Base-by-base conservation (phyloP, 371 early-diverging fungal species). In the Mucor saturninus region DNA sequence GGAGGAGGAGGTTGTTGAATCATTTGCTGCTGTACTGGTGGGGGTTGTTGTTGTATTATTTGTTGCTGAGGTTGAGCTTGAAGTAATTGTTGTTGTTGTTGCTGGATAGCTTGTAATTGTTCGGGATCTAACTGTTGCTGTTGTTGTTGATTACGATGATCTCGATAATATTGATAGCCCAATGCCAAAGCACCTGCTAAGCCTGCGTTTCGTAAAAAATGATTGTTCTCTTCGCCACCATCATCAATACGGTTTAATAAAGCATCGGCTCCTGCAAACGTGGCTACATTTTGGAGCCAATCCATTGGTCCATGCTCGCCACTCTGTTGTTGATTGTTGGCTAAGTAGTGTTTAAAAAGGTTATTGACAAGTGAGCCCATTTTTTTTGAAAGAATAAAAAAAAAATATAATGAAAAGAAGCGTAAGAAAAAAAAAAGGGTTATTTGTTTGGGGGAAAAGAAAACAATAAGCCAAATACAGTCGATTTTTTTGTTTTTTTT, bases 131-230 rank as follows among this genome's bases (percentile, higher is more conserved):
- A 26, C 26, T 64, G 61, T 32, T 30, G 11, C 35, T 15, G 52
- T 13, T 64, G 64, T 42, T 39, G 54, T 15, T 59, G 43, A n/a
- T 56, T 11, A 8, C 61, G 31, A 39, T 68, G 69, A 32, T 68
- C 38, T 49, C 46, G 42, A 54, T 50, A 69, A 30, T 64, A 64
- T 26, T 69, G 64, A 49, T 69, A 69, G 0, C 64, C 69, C 5
- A 69, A 37, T 3, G 69, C 69, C 30, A 69, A 49, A 10, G 69
- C 69, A 39, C 69, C 69, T 5, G 69, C 69, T 11, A 69, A 2
- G 0, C 69, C 69, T 7, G 69, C 69, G 49, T 69, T 69, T 48
- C 69, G 26, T 64, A 60, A 69, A 38, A 64, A 56, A 48, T 69
- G 69, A 37, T 28, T 26, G 28, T 61, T 49, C 11, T 67, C 53